Evolutionary conservation across 768 basidiomycete genomes (phyloP).

Genomic region (Pisolithus sp.): DNA sequence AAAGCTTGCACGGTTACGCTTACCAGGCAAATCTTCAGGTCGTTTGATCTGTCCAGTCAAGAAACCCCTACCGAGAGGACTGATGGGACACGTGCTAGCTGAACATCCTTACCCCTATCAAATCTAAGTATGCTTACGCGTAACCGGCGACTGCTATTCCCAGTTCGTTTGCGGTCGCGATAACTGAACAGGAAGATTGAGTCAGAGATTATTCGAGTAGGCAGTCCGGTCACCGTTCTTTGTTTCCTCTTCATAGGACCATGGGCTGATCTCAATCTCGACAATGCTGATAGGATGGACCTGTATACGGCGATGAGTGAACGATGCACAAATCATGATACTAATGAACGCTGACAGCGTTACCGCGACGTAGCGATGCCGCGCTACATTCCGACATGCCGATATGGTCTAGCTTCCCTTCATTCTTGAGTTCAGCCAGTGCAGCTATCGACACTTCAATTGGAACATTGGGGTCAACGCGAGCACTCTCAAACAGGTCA

Average conservation of each 20-base stretch:
- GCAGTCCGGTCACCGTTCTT: conserved; percentile 30
- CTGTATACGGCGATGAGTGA: conserved; percentile 18
- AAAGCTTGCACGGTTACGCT: not conserved
- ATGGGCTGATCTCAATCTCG: conserved; percentile 64
- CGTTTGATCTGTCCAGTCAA: conserved; percentile 45
- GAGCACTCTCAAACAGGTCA: conserved; percentile 54
- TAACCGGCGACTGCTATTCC: conserved; percentile 56
- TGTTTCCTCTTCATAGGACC: conserved; percentile 49
- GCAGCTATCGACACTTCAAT: conserved; percentile 41
- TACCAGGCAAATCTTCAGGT: conserved; percentile 29
- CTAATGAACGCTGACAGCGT: conserved; percentile 19
- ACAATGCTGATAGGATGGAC: conserved; percentile 51
- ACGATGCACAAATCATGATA: not conserved
- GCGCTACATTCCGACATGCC: conserved; percentile 48
- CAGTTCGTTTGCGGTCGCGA: conserved; percentile 49
- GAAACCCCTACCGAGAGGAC: conserved; percentile 49
- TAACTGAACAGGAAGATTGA: conserved; percentile 27
- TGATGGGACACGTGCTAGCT: conserved; percentile 16
- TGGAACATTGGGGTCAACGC: conserved; percentile 36
- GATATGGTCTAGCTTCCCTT: conserved; percentile 39
- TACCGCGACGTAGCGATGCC: conserved; percentile 36
- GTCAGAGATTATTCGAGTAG: not conserved
- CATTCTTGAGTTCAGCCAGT: conserved; percentile 35
- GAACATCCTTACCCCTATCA: conserved; percentile 1
- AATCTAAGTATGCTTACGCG: conserved; percentile 30